Evolutionary conservation across 176 grass and related monocot species (phyloP).

Genomic region (Oryza rufipogon): DNA sequence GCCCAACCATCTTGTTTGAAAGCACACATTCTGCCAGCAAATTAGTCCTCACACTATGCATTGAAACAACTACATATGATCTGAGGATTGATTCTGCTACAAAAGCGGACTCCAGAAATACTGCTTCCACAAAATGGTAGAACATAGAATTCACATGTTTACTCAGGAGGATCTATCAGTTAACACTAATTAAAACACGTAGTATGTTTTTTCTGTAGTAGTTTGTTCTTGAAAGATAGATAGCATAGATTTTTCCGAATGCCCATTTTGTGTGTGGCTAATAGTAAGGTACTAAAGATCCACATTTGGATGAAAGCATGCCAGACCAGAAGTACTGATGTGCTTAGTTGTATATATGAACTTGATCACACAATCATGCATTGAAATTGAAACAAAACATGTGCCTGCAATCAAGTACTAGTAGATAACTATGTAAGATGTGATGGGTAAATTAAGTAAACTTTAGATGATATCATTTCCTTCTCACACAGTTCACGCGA

Average conservation of each 20-base stretch:
- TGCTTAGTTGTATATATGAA: background rate
- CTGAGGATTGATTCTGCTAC: background rate
- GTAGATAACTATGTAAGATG: constrained; percentile 13
- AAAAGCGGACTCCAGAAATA: constrained; percentile 17
- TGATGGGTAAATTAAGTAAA: background rate
- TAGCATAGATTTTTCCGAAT: background rate
- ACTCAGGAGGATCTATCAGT: background rate
- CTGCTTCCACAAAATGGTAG: background rate
- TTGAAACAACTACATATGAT: constrained; percentile 2
- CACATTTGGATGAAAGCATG: background rate
- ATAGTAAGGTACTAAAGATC: background rate
- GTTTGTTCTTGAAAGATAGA: constrained; percentile 6
- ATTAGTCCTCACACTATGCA: background rate
- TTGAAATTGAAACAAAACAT: background rate
- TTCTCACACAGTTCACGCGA: background rate
- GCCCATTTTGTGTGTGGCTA: background rate
- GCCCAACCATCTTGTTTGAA: constrained; percentile 14
- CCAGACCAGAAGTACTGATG: background rate
- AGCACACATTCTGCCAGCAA: constrained; percentile 10
- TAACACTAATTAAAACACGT: background rate
- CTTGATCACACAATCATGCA: constrained; percentile 13
- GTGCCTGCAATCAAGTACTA: background rate
- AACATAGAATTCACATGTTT: background rate
- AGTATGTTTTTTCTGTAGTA: background rate
- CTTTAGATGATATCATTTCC: background rate